Base-by-base conservation (phyloP, 1,284 basidiomycete species). In the Vanrija humicola region DNA sequence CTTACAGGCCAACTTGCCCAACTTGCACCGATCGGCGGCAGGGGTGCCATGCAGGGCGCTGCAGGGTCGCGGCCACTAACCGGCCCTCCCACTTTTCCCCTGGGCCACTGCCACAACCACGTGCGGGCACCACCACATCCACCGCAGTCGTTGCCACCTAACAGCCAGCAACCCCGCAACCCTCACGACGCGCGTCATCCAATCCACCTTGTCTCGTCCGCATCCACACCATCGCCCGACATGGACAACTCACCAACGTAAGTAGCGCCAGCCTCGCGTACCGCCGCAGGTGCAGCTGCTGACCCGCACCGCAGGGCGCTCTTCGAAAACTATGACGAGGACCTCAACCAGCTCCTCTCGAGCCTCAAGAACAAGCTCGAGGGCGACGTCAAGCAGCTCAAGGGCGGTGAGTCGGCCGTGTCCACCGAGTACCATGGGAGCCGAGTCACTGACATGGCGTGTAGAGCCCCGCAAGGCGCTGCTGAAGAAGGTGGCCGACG, bases 401-500 rank as follows among this genome's bases (percentile, higher is more conserved):
- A 68, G 29, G 77, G 77, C 25, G 76, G 76, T 78, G 46, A 54
- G 75, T 64, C 12, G 15, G 19, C 23, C 2, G 21, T 23, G 21
- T 23, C 21, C 21, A 5, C 21, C 21, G 3, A 23, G 21, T 23
- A 5, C 21, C 21, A 5, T 3, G 21, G 21, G 21, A 21, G 23
- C 19, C 6, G 43, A 10, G 21, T 6, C 38, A 39, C 52, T 54
- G 48, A 46, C 38, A n/a, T 12, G 14, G 49, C 43, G 6, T 9
- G 1, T 61, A 91, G 93, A 98, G 70, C 85, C 90, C 62, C 83
- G 88, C 51, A 92, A 90, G 75, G 82, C 90, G 0, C 81, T 88
- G 3, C 77, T 98, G 61, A 82, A 94, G 61, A 81, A 90, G 59
- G 89, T 91, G 19, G 90, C 95, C 70, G 91, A 94, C 83, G 95